These are phyloP conservation scores for Acanthamoeba culbertsoni DNA, from an alignment of 208 protist species.

Conservation along the genomic window DNA sequence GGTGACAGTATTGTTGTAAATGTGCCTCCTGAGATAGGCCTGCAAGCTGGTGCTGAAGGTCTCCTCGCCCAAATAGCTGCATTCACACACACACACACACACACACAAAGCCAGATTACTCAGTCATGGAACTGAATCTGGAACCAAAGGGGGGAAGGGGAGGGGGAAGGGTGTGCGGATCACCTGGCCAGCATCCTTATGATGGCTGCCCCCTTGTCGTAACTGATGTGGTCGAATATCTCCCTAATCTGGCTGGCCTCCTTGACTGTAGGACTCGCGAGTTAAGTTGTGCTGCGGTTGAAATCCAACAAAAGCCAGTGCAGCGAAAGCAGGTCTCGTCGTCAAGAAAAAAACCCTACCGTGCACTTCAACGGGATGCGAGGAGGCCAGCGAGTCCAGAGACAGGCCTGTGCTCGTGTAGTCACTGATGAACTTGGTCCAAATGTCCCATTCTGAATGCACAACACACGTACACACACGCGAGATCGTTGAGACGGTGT, in stretches of 20 bases:
- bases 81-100: neutral
- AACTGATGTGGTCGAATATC: slow-evolving; percentile 97
- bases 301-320: no score
- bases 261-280: slow-evolving; percentile 71
- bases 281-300: no score
- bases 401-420: slow-evolving; percentile 84
- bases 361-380: slow-evolving; percentile 96
- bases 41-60: slow-evolving; percentile 88
- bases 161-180: slow-evolving; percentile 52
- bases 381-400: slow-evolving; percentile 91
- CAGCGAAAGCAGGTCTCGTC: neutral
- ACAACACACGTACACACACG: neutral
- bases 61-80: slow-evolving; percentile 79
- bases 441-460: slow-evolving; percentile 59
- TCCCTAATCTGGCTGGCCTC: slow-evolving; percentile 93
- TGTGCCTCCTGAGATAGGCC: slow-evolving; percentile 91
- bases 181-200: slow-evolving; percentile 91
- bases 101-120: no score
- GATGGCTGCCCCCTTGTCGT: slow-evolving; percentile 90
- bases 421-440: slow-evolving; percentile 85
- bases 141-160: neutral
- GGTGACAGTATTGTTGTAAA: slow-evolving; percentile 92
- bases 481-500: neutral
- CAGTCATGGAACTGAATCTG: neutral
- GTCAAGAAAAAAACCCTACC: neutral